phyloP scores from a whole-genome alignment of 1,284 basidiomycete species.

The Cryptococcus floricola region DNA sequence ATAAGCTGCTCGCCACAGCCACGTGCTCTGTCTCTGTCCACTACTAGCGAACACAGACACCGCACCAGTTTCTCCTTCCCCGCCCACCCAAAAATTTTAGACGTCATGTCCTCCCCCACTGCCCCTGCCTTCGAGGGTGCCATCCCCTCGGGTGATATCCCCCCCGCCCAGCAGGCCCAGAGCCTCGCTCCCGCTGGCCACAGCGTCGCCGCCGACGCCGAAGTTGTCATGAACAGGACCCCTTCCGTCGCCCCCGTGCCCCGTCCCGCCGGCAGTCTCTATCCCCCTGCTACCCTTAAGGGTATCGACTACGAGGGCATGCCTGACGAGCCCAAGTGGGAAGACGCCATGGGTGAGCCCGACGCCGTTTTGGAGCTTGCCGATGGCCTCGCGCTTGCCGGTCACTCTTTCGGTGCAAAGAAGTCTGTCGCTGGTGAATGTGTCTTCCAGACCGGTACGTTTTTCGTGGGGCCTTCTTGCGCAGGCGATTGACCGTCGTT shows the following conservation, averaged over 20 bases:
- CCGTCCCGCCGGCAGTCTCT: conserved; percentile 35
- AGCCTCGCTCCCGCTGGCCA: conserved; percentile 19
- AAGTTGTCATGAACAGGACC: conserved; percentile 13
- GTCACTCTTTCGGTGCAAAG: conserved; percentile 89
- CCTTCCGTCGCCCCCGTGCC: conserved; percentile 11
- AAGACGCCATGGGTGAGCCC: conserved; percentile 41
- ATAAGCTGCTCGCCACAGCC: neutral
- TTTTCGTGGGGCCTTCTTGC: neutral
- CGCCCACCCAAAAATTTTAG: neutral
- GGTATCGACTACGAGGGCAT: conserved; percentile 45
- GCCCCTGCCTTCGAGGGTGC: conserved; percentile 27
- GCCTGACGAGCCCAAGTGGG: conserved; percentile 31
- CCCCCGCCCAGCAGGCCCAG: conserved; percentile 22
- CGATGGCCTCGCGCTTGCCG: conserved; percentile 83
- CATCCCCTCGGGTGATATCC: conserved; percentile 25
- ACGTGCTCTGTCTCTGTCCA: neutral
- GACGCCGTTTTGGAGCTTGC: conserved; percentile 78
- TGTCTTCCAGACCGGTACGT: conserved; percentile 97
- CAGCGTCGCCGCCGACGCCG: conserved; percentile 22
- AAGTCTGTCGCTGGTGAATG: conserved; percentile 96
- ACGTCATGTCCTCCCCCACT: conserved; percentile 5
- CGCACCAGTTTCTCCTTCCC: neutral
- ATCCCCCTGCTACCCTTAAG: conserved; percentile 45
- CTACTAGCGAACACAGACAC: neutral
- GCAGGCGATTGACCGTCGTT: conserved; percentile 5